Conservation (phyloP, 768 basidiomycete genomes). For the Termitomyces sp. region DNA sequence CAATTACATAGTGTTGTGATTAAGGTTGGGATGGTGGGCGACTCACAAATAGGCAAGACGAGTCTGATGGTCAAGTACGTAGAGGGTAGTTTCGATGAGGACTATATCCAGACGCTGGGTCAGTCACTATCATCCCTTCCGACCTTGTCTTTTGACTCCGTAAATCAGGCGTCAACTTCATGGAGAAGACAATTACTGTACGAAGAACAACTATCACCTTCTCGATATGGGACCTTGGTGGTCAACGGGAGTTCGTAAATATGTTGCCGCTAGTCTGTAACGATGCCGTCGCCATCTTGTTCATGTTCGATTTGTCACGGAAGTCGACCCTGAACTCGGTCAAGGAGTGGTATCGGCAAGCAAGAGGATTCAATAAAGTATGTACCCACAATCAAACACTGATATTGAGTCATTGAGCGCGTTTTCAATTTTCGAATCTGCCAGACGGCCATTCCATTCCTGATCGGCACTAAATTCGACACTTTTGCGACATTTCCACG, state of each 20-base stretch:
- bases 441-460: constrained; percentile 96
- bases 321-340: constrained; percentile 98
- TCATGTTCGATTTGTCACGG: constrained; percentile 99
- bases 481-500: constrained; percentile 91
- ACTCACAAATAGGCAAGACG: constrained; percentile 99
- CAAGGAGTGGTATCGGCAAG: constrained; percentile 99
- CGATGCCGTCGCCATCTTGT: constrained; percentile 98
- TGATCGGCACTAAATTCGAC: constrained; percentile 99
- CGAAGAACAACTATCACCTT: constrained; percentile 98
- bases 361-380: constrained; percentile 98
- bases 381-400: constrained; percentile 13
- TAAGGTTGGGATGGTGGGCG: constrained; percentile 99
- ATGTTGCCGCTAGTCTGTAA: constrained; percentile 98
- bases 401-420: neutral
- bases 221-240: constrained; percentile 98
- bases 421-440: neutral
- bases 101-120: constrained; percentile 99
- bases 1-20: constrained; percentile 68
- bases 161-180: constrained; percentile 89
- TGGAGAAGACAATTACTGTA: constrained; percentile 99
- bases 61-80: constrained; percentile 99
- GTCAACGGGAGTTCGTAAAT: constrained; percentile 97
- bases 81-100: constrained; percentile 97
- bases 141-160: constrained; percentile 6
- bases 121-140: constrained; percentile 19